Evolutionary conservation across 106 monocot species (phyloP).

Genomic region (Dioscorea zingiberensis): DNA sequence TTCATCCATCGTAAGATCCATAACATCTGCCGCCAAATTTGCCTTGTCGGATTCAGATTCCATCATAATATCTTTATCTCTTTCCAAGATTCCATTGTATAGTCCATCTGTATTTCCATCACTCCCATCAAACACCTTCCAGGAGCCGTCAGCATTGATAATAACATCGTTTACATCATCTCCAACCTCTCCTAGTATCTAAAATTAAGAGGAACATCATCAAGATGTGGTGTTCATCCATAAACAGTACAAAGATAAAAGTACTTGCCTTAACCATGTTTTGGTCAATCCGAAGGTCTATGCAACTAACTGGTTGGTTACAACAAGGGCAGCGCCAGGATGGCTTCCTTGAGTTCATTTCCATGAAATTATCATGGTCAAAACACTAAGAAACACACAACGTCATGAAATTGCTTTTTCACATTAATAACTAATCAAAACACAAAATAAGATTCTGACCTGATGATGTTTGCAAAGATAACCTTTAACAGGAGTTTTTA

Average conservation of each 20-base stretch:
- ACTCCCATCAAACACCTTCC: slow-evolving; percentile 29
- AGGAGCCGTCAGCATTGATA: slow-evolving; percentile 52
- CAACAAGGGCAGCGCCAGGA: slow-evolving; percentile 90
- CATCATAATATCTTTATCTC: slow-evolving; percentile 11
- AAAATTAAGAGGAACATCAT: background rate
- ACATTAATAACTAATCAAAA: background rate
- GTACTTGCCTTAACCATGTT: slow-evolving; percentile 69
- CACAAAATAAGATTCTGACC: slow-evolving; percentile 24
- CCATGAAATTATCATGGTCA: slow-evolving; percentile 92
- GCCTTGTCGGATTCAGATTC: slow-evolving; percentile 9
- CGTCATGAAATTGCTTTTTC: background rate
- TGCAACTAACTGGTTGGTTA: slow-evolving; percentile 61
- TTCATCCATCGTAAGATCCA: slow-evolving; percentile 58
- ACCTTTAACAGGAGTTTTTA: slow-evolving; percentile 86
- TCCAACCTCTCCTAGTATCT: slow-evolving; percentile 52
- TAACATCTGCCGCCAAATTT: slow-evolving; percentile 1
- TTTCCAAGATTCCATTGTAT: background rate
- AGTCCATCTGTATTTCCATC: slow-evolving; percentile 14
- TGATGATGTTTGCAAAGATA: slow-evolving; percentile 90
- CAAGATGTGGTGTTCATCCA: background rate
- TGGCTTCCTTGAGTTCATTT: slow-evolving; percentile 83
- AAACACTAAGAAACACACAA: slow-evolving; percentile 57
- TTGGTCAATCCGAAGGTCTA: slow-evolving; percentile 77
- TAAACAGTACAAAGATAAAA: background rate
- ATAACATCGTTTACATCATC: slow-evolving; percentile 37